Base-by-base conservation (phyloP, 2,329 filamentous ascomycete genomes). In the Pyricularia sp. region DNA sequence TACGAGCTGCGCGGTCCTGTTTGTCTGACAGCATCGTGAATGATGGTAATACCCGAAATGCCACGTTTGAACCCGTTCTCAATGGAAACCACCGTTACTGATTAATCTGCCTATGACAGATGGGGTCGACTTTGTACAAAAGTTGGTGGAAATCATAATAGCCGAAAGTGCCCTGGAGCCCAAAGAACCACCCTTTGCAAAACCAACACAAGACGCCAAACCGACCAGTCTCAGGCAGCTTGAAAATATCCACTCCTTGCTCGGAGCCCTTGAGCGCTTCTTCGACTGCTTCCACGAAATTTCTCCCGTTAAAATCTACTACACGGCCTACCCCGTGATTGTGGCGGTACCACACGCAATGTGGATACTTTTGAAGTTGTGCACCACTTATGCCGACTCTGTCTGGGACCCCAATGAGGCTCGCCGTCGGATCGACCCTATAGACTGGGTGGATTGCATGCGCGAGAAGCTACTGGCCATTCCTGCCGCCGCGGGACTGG, bases 101-200 rank as follows among this genome's bases (percentile, higher is more conserved):
- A 26, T 53, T n/a, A 53, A 35, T 26, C 22, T 33, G 24, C 57
- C 55, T 61, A 24, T 19, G 4, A 12, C 53, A 80, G 78, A 73
- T 4, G 67, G 74, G 2, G 68, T 78, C 22, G 69, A 70, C 12
- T 72, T 73, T 4, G 70, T 75, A n/a, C 66, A 79, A 1, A 71
- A 72, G 65, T 72, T 71, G 55, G 69, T 74, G 2, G 76, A 78
- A 16, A 70, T 77, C 19, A 66, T 72, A 5, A 73, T 81, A 49
- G 70, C 74, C n/a, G 76, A 79, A 40, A 65, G 71, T 71, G 70
- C 72, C 69, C 30, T 73, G 63, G 26, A 65, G 5, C 19, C 4
- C 66, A 65, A 3, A 67, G 65, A 2, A n/a, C 63, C 0, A 40
- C 63, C 31, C 10, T 49, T 19, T 12, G 3, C 24, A 3, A 44